phyloP scores from a whole-genome alignment of 495 filamentous ascomycete species.

The Paragyromitra xinjiangensis region DNA sequence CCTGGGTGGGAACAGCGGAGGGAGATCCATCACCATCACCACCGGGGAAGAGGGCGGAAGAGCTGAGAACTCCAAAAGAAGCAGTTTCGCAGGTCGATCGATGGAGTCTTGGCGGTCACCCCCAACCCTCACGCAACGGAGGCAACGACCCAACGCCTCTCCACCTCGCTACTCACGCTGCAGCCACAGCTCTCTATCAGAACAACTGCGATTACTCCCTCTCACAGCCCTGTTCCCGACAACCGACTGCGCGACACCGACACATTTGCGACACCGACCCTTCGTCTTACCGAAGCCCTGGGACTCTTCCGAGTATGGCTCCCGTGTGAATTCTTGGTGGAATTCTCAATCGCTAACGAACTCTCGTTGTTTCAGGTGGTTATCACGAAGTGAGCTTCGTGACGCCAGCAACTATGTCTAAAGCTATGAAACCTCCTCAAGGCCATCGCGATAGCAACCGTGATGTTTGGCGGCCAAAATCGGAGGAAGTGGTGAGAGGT shows the following conservation, averaged over 20 bases:
- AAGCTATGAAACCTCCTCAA: constrained; percentile 50
- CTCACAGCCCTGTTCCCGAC: constrained; percentile 36
- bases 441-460: constrained; percentile 49
- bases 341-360: constrained; percentile 48
- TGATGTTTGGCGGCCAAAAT: constrained; percentile 51
- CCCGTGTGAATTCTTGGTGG: constrained; percentile 46
- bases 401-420: constrained; percentile 42
- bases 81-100: constrained; percentile 47
- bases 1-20: constrained; percentile 28
- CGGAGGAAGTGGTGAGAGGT: constrained; percentile 49
- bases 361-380: constrained; percentile 45
- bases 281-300: constrained; percentile 12
- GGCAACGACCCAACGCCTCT: constrained; percentile 52
- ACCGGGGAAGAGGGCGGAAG: constrained; percentile 18
- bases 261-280: constrained; percentile 28
- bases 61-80: constrained; percentile 44
- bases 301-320: constrained; percentile 38
- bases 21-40: constrained; percentile 41
- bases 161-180: constrained; percentile 52
- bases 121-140: constrained; percentile 49
- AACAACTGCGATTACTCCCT: constrained; percentile 45
- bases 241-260: constrained; percentile 31
- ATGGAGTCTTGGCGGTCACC: constrained; percentile 49
- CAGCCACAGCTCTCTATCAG: constrained; percentile 53
- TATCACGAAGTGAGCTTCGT: constrained; percentile 47